Percentiles rank a stretch among this genome's conserved stretches.
Evolutionary conservation across 306 rosid genomes (phyloP).

Genomic region (Quercus suber): DNA sequence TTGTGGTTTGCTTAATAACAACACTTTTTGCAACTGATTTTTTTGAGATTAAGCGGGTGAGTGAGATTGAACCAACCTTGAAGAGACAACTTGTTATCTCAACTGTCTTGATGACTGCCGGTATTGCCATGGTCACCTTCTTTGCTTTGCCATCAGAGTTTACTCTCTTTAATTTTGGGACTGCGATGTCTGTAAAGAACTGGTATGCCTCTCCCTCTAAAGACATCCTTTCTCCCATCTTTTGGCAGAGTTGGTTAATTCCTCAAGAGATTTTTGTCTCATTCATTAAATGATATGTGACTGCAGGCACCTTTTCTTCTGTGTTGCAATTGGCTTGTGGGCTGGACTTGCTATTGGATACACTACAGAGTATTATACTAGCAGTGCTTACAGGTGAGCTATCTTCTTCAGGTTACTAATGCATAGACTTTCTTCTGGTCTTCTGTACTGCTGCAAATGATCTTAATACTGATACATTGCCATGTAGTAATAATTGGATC

Average conservation of each 20-base stretch:
- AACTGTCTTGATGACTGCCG: slow-evolving; percentile 58
- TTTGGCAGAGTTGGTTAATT: not conserved
- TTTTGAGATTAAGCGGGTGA: slow-evolving; percentile 43
- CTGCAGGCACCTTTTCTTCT: slow-evolving; percentile 71
- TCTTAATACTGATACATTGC: not conserved
- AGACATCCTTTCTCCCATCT: not conserved
- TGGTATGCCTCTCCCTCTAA: slow-evolving; percentile 34
- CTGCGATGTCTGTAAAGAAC: slow-evolving; percentile 52
- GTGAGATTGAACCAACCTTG: slow-evolving; percentile 55
- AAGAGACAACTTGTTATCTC: slow-evolving; percentile 65
- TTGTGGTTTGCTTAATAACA: slow-evolving; percentile 62
- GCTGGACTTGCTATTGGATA: slow-evolving; percentile 82
- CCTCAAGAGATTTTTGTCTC: not conserved
- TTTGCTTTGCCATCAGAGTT: slow-evolving; percentile 68
- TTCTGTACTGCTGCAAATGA: not conserved
- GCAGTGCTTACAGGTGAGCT: slow-evolving; percentile 69
- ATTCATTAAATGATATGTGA: slow-evolving; percentile 5
- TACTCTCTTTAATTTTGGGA: slow-evolving; percentile 57
- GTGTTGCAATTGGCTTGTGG: slow-evolving; percentile 69
- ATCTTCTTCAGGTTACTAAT: not conserved
- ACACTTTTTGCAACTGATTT: slow-evolving; percentile 66
- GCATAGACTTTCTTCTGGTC: not conserved
- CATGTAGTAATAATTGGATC: not conserved
- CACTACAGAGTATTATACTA: slow-evolving; percentile 63
- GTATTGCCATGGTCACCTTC: slow-evolving; percentile 50